A percentile compares a stretch with the other conserved stretches of the same genome.
Conservation (phyloP, 2,329 filamentous ascomycete genomes). For the Fusarium sp. region DNA sequence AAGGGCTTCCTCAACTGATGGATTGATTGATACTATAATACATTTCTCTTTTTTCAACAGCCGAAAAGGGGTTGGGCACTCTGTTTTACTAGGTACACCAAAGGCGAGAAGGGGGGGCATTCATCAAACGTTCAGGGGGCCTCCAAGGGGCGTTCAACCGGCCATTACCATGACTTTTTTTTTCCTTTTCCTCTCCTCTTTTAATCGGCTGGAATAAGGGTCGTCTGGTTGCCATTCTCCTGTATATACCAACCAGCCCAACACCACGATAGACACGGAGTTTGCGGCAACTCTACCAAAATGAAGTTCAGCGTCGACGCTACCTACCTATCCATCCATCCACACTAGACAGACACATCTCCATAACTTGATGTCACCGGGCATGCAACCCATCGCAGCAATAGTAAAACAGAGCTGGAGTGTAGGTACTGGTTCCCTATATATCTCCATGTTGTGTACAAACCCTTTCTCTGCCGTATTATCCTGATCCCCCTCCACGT, state of each 20-base stretch:
- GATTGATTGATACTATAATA: constrained; percentile 42
- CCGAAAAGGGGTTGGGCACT: constrained; percentile 12
- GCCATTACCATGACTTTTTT: constrained; percentile 27
- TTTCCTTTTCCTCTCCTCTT: constrained; percentile 18
- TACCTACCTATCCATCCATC: not conserved
- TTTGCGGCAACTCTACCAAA: constrained; percentile 18
- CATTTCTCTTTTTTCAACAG: constrained; percentile 24
- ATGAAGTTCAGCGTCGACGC: constrained; percentile 9
- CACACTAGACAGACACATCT: not conserved
- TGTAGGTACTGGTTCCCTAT: constrained; percentile 34
- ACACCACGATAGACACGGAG: constrained; percentile 31
- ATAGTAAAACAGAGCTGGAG: constrained; percentile 20
- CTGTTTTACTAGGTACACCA: constrained; percentile 27
- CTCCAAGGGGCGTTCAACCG: constrained; percentile 41
- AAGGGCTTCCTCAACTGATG: constrained; percentile 96
- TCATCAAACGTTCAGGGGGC: constrained; percentile 19
- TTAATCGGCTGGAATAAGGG: constrained; percentile 9
- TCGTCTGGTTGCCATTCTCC: constrained; percentile 14
- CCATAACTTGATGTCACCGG: not conserved
- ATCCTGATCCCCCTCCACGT: not conserved
- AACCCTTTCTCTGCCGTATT: not conserved
- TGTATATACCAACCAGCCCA: constrained; percentile 32
- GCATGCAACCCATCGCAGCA: constrained; percentile 5
- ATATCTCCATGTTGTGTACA: constrained; percentile 4
- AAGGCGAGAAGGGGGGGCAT: constrained; percentile 13